Conservation (phyloP, 2,329 filamentous ascomycete genomes). For the Fusarium sp. region DNA sequence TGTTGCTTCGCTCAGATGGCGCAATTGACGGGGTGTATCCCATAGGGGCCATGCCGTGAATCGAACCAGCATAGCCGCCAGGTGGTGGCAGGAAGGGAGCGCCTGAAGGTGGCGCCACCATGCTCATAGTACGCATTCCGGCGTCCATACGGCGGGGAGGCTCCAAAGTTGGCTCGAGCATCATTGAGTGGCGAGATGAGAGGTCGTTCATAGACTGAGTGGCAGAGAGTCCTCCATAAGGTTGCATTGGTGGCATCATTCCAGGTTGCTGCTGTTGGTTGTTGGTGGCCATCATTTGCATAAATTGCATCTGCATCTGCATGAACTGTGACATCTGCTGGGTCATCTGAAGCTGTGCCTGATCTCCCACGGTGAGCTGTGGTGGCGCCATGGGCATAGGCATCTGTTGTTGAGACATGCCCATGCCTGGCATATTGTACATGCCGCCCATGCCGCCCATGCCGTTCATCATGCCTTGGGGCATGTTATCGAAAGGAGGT, state of each 20-base stretch:
- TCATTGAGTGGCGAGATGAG: slow-evolving; percentile 58
- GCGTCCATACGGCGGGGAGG: slow-evolving; percentile 56
- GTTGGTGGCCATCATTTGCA: slow-evolving; percentile 78
- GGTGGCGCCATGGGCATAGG: slow-evolving; percentile 56
- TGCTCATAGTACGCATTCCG: slow-evolving; percentile 80
- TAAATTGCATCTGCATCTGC: slow-evolving; percentile 95
- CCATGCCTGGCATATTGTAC: slow-evolving; percentile 46
- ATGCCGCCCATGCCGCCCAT: slow-evolving; percentile 50
- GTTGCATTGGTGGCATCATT: slow-evolving; percentile 46
- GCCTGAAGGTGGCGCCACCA: slow-evolving; percentile 76
- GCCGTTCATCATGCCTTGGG: slow-evolving; percentile 56
- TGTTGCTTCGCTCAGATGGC: slow-evolving; percentile 93
- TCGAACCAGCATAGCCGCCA: slow-evolving; percentile 46
- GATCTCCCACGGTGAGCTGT: slow-evolving; percentile 70
- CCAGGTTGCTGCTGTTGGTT: slow-evolving; percentile 38
- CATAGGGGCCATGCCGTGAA: slow-evolving; percentile 56
- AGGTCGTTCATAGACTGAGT: slow-evolving; percentile 60
- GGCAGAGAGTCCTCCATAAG: slow-evolving; percentile 45
- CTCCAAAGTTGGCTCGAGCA: slow-evolving; percentile 61
- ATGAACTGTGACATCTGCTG: slow-evolving; percentile 89
- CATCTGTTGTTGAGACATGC: slow-evolving; percentile 45
- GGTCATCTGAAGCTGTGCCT: slow-evolving; percentile 82
- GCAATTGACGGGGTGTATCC: slow-evolving; percentile 92
- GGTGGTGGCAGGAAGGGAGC: slow-evolving; percentile 67
- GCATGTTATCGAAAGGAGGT: slow-evolving; percentile 61